phyloP scores from a whole-genome alignment of 257 asterid genomes.

The Nicotiana paniculata region DNA sequence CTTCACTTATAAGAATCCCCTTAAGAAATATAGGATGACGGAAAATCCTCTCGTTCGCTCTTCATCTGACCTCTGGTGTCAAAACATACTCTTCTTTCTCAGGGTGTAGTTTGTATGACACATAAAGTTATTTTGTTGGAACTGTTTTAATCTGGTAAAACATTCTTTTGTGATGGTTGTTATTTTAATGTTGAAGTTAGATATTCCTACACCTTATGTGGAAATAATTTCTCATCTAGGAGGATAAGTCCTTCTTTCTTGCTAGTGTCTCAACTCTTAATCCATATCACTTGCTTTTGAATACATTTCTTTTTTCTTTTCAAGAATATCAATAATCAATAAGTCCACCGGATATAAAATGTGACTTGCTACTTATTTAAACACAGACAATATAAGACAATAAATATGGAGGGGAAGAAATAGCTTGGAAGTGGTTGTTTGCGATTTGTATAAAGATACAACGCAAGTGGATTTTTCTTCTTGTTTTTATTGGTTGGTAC shows the following conservation, averaged over 20 bases:
- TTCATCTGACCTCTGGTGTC: not conserved
- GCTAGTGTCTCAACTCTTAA: not conserved
- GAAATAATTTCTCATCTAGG: not conserved
- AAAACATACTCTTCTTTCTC: not conserved
- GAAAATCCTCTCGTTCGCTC: not conserved
- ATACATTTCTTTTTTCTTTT: not conserved
- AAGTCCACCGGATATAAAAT: not conserved
- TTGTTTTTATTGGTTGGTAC: not conserved
- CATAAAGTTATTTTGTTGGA: not conserved
- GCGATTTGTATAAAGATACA: not conserved
- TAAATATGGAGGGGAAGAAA: not conserved
- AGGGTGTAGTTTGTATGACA: not conserved
- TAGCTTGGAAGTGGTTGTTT: no score
- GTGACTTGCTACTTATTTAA: not conserved
- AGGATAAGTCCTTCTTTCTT: not conserved
- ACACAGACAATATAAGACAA: no score
- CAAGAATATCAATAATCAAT: not conserved
- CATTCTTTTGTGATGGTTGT: not conserved
- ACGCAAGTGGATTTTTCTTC: not conserved
- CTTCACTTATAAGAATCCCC: not conserved
- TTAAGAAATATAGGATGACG: not conserved
- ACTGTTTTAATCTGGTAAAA: not conserved
- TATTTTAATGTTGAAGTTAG: not conserved
- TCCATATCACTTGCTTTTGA: not conserved
- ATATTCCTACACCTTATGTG: not conserved